These are phyloP conservation scores for Suillus weaverae DNA, from an alignment of 768 basidiomycete genomes.

Conservation along the genomic window DNA sequence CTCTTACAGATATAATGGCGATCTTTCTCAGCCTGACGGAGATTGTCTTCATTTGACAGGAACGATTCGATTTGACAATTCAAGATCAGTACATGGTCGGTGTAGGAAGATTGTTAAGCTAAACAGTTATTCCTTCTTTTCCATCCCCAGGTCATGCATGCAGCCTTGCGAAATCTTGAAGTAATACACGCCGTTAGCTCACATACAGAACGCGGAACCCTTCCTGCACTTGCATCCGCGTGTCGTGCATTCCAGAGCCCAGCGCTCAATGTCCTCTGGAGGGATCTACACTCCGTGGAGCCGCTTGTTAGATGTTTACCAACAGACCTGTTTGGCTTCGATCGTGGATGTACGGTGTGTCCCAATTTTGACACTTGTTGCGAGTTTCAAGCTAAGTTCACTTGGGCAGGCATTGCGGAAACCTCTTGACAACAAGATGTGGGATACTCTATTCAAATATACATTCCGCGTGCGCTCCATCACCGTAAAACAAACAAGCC, in stretches of 20 bases:
- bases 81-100: too few species aligned
- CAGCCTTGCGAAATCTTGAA: neutral
- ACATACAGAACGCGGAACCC: constrained; percentile 9
- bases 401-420: neutral
- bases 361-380: neutral
- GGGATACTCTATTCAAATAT: neutral
- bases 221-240: constrained; percentile 23
- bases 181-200: neutral
- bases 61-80: too few species aligned
- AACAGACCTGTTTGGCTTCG: neutral
- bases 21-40: too few species aligned
- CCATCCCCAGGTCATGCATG: neutral
- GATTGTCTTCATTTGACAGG: too few species aligned
- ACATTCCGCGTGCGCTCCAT: neutral
- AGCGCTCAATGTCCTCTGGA: constrained; percentile 28
- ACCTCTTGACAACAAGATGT: neutral
- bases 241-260: constrained; percentile 23
- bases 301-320: constrained; percentile 16
- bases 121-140: too few species aligned
- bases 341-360: neutral
- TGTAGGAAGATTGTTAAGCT: too few species aligned
- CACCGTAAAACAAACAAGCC: neutral
- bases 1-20: too few species aligned
- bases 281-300: constrained; percentile 18
- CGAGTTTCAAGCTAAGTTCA: neutral